Evolutionary conservation across 371 early-diverging fungal species (phyloP).

Genomic region (Rhizopus sp.): DNA sequence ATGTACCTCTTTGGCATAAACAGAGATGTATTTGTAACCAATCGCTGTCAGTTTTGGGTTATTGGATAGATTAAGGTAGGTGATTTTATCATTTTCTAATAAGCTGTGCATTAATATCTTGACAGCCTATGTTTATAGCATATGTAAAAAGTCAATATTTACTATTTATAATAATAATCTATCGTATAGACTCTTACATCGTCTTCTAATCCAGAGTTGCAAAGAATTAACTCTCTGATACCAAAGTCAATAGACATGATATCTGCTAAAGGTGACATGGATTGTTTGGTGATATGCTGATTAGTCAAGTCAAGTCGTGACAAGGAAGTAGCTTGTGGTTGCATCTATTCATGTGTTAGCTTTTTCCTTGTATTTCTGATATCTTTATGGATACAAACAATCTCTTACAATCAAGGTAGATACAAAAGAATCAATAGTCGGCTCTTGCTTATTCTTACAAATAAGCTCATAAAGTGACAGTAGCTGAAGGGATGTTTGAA

Average conservation of each 20-base stretch:
- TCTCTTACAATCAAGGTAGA: conserved; percentile 44
- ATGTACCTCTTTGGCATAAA: conserved; percentile 65
- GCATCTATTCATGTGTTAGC: conserved; percentile 10
- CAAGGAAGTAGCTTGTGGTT: conserved; percentile 31
- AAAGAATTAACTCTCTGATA: conserved; percentile 50
- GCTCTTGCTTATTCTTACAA: conserved; percentile 59
- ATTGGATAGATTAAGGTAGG: conserved; percentile 54
- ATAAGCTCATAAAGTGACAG: conserved; percentile 43
- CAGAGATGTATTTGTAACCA: conserved; percentile 69
- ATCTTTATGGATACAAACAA: not conserved
- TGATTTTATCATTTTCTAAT: conserved; percentile 52
- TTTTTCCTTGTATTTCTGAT: not conserved
- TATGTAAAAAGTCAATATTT: not conserved
- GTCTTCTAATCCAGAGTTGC: conserved; percentile 68
- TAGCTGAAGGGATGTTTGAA: conserved; percentile 27
- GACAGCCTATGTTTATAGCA: conserved; percentile 43
- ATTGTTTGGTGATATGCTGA: conserved; percentile 35
- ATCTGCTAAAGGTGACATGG: conserved; percentile 62
- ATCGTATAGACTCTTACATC: conserved; percentile 40
- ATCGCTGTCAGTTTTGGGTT: conserved; percentile 52
- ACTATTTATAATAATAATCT: not conserved
- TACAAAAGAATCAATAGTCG: conserved; percentile 50
- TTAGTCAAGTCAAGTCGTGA: conserved; percentile 53
- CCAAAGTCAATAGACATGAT: conserved; percentile 63
- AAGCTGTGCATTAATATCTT: conserved; percentile 64